Base-by-base conservation (phyloP, 2,329 filamentous ascomycete genomes). In the Pezicula carpinea region DNA sequence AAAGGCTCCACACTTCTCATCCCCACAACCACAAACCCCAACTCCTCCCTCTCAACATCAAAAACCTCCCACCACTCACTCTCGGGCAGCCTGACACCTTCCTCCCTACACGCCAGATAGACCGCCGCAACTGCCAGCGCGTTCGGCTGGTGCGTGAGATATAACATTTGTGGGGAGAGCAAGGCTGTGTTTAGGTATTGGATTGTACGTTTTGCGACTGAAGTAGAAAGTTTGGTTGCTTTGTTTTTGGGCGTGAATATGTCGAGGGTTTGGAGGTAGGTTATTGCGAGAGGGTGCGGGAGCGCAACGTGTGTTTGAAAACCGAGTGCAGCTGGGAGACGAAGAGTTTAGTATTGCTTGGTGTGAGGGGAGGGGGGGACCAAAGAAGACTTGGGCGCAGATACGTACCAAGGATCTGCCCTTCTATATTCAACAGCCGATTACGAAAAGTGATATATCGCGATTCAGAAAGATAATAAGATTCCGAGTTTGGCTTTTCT, bases 21-120 rank as follows among this genome's bases (percentile, higher is more conserved):
- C 0, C 78, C 90, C 10, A 96, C 88, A 3, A 95, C 90, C 48
- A 97, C 68, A 58, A 97, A 97, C 0, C 93, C 93, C 31, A 99
- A 74, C 64, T 96, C 90, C 71, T 99, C 93, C 43, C 93, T 77
- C 59, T 96, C 91, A 6, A 93, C 88, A 66, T 99, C 93, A 65
- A 97, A 97, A 0, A 97, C 89, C 66, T 96, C 91, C 93, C 93
- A 99, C 93, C 93, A 99, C 53, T 89, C 84, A 40, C 79, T 80
- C 53, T 87, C 86, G 0, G 92, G 89, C 68, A 96, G 76, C 64
- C 88, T 90, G 11, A 87, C 80, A 0, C 78, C 83, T 1, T 80
- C 65, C 55, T 97, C 90, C 38, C 84, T 78, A 1, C 89, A 87
- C 0, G 92, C 88, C n/a, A 89, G 80, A 64, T 97, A 99, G 26